Percentiles rank a stretch among this genome's conserved stretches.
phyloP scores from a whole-genome alignment of 176 grass and related monocot genomes.

The Pharus latifolius region DNA sequence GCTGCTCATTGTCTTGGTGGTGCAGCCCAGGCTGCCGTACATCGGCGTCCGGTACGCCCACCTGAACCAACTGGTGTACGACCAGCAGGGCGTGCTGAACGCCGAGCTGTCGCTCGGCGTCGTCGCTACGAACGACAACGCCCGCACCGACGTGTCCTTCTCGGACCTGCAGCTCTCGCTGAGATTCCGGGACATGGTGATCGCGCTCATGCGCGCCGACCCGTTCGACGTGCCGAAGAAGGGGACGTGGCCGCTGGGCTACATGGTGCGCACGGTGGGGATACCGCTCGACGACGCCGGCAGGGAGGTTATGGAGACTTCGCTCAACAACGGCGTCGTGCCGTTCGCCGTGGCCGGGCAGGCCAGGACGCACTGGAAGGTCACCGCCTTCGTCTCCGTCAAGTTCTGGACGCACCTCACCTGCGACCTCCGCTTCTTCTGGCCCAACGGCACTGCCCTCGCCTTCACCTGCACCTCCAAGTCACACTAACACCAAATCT shows the following conservation, averaged over 20 bases:
- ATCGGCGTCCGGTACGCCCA: constrained; percentile 20
- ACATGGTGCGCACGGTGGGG: constrained; percentile 25
- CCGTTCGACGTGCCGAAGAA: constrained; percentile 26
- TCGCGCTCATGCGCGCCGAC: constrained; percentile 37
- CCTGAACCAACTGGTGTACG: constrained; percentile 44
- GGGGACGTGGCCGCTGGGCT: constrained; percentile 33
- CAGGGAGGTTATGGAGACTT: constrained; percentile 35
- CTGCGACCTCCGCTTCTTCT: constrained; percentile 47
- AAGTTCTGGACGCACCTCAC: constrained; percentile 32
- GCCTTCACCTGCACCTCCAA: constrained; percentile 41
- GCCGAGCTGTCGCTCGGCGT: constrained; percentile 21
- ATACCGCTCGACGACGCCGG: constrained; percentile 29
- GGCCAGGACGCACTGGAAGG: constrained; percentile 37
- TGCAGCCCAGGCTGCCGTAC: constrained; percentile 40
- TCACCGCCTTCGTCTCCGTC: constrained; percentile 25
- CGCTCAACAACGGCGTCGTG: constrained; percentile 35
- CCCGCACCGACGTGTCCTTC: constrained; percentile 25
- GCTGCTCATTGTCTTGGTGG: constrained; percentile 31
- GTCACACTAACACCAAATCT: not conserved
- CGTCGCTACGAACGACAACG: constrained; percentile 48
- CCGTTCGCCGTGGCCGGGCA: constrained; percentile 50
- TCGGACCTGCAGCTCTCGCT: constrained; percentile 33
- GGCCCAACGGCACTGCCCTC: constrained; percentile 26
- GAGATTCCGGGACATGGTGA: constrained; percentile 21
- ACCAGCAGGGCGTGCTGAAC: constrained; percentile 36